A percentile compares a stretch with the other conserved stretches of the same genome.
Evolutionary conservation across 805 yeast genomes (phyloP).

Genomic region (Wickerhamiella azyma): DNA sequence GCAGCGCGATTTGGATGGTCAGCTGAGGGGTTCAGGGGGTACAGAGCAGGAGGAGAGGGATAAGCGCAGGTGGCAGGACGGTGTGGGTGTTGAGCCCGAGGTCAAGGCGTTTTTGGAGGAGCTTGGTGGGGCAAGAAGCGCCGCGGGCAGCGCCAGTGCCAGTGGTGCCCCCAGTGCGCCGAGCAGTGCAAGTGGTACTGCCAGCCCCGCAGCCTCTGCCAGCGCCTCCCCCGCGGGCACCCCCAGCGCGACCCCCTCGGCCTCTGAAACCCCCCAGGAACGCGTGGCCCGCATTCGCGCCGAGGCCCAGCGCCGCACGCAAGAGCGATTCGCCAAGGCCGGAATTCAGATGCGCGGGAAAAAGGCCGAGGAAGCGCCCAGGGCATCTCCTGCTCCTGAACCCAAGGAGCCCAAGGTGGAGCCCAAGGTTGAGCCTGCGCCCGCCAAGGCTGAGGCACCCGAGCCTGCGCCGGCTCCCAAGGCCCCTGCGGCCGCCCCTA

Average conservation of each 20-base stretch:
- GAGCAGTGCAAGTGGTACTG: neutral
- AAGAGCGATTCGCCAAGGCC: conserved; percentile 19
- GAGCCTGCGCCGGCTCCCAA: conserved; percentile 10
- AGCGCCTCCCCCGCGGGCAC: too few species aligned
- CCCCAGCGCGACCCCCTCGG: neutral
- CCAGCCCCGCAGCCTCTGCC: neutral
- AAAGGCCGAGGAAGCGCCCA: neutral
- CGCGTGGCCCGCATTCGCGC: conserved; percentile 22
- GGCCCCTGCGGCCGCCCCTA: neutral
- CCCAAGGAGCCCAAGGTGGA: neutral
- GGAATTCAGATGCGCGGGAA: conserved; percentile 15
- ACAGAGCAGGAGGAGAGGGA: conserved; percentile 31
- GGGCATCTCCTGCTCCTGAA: neutral
- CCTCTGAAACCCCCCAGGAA: conserved; percentile 19
- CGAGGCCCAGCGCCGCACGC: conserved; percentile 20
- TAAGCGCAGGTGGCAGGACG: conserved; percentile 65
- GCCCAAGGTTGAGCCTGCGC: neutral
- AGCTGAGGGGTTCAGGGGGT: conserved; percentile 28
- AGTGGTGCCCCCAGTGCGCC: neutral
- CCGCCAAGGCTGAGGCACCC: too few species aligned
- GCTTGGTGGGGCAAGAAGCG: conserved; percentile 26
- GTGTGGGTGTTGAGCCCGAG: conserved; percentile 58
- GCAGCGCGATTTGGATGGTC: conserved; percentile 35
- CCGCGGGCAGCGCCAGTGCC: too few species aligned
- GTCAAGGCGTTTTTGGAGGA: conserved; percentile 50